Evolutionary conservation across 179 eudicot genomes (phyloP), one percentile per base, ranked within the genome.

Genomic region (Gypsophila paniculata): DNA sequence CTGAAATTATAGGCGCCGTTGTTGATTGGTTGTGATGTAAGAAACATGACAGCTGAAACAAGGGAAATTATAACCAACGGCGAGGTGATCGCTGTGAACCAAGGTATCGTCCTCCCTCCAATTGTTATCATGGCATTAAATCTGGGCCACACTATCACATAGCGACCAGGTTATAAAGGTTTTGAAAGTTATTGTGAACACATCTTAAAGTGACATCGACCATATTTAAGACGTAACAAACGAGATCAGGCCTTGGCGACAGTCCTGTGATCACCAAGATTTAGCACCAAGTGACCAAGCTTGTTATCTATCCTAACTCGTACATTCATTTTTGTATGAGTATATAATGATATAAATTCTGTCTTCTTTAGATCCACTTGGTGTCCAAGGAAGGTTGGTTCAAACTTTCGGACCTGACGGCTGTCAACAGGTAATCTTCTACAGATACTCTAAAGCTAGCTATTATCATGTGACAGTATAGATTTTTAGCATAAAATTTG

Each of bases 311-410:
- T n/a, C n/a, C n/a, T n/a, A n/a, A n/a, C n/a, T n/a, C n/a, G n/a
- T n/a, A n/a, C n/a, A n/a, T n/a, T n/a, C 32, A 60, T 32, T 34
- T 75, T 25, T 46, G 42, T 69, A 18, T 44, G 60, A 51, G 62
- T 25, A 53, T 25, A 53, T 23, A 48, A 36, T 63, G 39, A 66
- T 53, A 8, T 32, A 29, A 42, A 51, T 34, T 68, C 57, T 38
- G 29, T 19, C 29, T 44, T 64, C 63, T 68, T 38, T 82, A 93
- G 99, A 94, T 78, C 74, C 87, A 66, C 97, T 91, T 60, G 99
- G 99, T 62, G 86, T 94, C 77, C 99, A 94, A 81, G 99, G 99
- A 72, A 86, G 99, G 78, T 87, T 85, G 84, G 87, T 91, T 64
- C 74, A 83, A 62, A 80, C 78, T 51, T 76, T 86, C 3, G 99